Evolutionary conservation across 1,139 yeast species (phyloP).

Genomic region (Yamadazyma pseudoaaseri): DNA sequence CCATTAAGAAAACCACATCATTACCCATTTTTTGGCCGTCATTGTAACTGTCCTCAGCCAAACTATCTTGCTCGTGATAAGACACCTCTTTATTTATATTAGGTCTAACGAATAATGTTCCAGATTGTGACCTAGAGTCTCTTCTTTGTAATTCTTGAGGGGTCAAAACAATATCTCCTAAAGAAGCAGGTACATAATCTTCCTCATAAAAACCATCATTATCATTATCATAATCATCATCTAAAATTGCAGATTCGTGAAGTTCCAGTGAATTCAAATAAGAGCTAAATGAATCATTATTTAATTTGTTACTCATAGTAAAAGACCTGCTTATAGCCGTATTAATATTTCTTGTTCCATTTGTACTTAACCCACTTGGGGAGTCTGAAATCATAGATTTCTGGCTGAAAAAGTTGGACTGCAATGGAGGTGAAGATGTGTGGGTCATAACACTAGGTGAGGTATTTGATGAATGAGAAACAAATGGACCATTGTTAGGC

Average conservation of each 20-base stretch:
- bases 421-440: conserved; percentile 13
- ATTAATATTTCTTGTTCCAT: background rate
- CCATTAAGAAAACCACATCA: conserved; percentile 28
- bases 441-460: conserved; percentile 14
- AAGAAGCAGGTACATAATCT: conserved; percentile 75
- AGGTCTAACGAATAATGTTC: conserved; percentile 42
- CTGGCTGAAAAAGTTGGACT: conserved; percentile 13
- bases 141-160: conserved; percentile 74
- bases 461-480: conserved; percentile 13
- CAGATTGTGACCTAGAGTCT: conserved; percentile 56
- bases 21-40: conserved; percentile 3
- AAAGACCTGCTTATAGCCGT: conserved; percentile 6
- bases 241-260: conserved; percentile 31
- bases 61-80: background rate
- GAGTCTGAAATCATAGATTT: conserved; percentile 12
- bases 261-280: conserved; percentile 7
- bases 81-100: conserved; percentile 8
- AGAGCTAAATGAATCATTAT: conserved; percentile 13
- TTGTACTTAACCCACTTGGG: conserved; percentile 7
- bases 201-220: conserved; percentile 48
- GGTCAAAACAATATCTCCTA: conserved; percentile 67
- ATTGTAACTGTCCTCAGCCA: conserved; percentile 2
- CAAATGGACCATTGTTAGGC: conserved; percentile 1
- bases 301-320: conserved; percentile 5
- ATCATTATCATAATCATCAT: conserved; percentile 22